Percentiles rank a stretch among this genome's conserved stretches.
These are phyloP conservation scores for Kwoniella botswanensis DNA, from an alignment of 768 basidiomycete genomes.

Conservation along the genomic window DNA sequence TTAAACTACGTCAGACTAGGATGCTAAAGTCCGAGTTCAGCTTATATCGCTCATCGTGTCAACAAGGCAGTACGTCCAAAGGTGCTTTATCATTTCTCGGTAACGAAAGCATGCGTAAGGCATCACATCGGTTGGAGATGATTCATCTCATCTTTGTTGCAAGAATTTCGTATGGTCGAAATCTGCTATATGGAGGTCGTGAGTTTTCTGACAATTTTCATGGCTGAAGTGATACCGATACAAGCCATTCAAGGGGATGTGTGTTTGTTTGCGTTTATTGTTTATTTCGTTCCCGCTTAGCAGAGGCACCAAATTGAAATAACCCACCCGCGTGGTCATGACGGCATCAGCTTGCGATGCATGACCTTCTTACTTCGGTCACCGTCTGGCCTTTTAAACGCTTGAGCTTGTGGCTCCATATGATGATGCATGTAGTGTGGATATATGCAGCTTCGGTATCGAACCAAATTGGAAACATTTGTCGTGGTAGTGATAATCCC, in stretches of 20 bases:
- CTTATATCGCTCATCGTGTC: too few species aligned
- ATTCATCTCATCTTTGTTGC: not conserved
- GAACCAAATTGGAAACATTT: not conserved
- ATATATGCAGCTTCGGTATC: not conserved
- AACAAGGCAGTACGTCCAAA: conserved; percentile 3
- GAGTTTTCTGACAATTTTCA: too few species aligned
- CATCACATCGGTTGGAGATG: conserved; percentile 9
- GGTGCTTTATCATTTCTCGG: conserved; percentile 14
- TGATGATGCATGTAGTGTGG: not conserved
- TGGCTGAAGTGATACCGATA: not conserved
- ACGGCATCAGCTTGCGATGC: not conserved
- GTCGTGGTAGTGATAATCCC: not conserved
- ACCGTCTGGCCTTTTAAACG: too few species aligned
- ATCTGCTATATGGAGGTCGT: too few species aligned
- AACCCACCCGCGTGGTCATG: not conserved
- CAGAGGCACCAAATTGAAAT: not conserved
- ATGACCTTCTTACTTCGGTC: not conserved
- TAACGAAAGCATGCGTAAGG: conserved; percentile 4
- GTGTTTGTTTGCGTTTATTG: not conserved
- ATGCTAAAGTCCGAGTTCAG: conserved; percentile 1
- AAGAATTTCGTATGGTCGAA: not conserved
- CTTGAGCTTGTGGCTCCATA: not conserved
- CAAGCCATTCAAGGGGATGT: not conserved
- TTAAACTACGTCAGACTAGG: not conserved
- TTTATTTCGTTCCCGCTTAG: not conserved